phyloP scores from a whole-genome alignment of 1,284 basidiomycete genomes.

The Puccinia hordei region DNA sequence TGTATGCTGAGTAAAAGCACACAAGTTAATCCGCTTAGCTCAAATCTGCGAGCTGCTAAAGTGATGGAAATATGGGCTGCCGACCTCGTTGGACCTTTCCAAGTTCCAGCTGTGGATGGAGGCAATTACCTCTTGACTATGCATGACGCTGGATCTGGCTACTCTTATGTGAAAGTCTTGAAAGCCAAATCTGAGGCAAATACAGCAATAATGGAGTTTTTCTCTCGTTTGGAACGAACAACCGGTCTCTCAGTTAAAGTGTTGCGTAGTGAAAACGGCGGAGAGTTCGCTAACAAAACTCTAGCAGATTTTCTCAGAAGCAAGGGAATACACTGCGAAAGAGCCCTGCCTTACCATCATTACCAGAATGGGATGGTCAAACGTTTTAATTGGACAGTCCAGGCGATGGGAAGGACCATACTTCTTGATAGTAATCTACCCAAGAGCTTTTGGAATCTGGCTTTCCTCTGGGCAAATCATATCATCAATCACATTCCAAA shows the following conservation, averaged over 20 bases:
- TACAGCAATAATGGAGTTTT: neutral
- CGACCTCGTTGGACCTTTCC: conserved; percentile 23
- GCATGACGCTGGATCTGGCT: neutral
- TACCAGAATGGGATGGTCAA: no score
- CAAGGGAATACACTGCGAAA: neutral
- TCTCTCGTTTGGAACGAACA: neutral
- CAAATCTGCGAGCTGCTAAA: neutral
- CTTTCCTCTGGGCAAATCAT: no score
- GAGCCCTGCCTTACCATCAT: neutral
- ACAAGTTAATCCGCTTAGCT: neutral
- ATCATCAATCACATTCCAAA: conserved; percentile 21
- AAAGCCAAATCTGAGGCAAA: neutral
- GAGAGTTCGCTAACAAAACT: no score
- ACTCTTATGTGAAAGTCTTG: neutral
- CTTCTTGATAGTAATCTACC: neutral
- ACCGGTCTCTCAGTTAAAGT: no score
- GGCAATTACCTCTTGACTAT: neutral
- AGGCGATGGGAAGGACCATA: conserved; percentile 15
- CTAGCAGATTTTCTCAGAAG: no score
- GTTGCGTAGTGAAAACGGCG: no score
- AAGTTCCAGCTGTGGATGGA: neutral
- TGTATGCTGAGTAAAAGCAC: conserved; percentile 16
- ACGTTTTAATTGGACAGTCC: no score
- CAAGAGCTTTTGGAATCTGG: conserved; percentile 4
- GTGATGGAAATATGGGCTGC: neutral